Base-by-base conservation (phyloP, 805 yeast genomes). In the Yarrowia bubula region DNA sequence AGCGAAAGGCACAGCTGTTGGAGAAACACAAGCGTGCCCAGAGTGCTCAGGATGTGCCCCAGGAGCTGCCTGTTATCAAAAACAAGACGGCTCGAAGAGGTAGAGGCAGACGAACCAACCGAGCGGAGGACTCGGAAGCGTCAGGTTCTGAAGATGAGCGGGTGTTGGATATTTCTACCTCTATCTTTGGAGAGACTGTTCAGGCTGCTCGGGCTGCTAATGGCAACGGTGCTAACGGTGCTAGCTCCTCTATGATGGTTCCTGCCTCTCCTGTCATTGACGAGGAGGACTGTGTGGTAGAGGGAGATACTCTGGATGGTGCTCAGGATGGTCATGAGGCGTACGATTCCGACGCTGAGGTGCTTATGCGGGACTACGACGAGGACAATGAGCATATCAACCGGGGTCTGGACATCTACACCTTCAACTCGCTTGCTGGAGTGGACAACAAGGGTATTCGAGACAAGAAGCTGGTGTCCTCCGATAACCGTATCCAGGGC, bases 361-460 rank as follows among this genome's bases (percentile, higher is more conserved):
- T 13, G 8, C 43, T 60, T 3, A 37, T 41, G 37, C 61, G 47
- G 10, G 61, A 55, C 37, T 39, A 55, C 15, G 61, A 55, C 17
- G 61, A 55, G 28, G 61, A 55, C 38, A 47, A 39, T 28, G 61
- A 55, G 14, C 61, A 55, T 8, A 39, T 55, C 47, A 55, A 39
- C 38, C 46, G 47, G 5, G 46, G 47, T 10, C 38, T 58, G 17
- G 51, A 44, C 22, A 44, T 58, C 37, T 58, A 74, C 61, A 70
- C 96, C 0, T 93, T 92, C 77, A 93, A 92, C 74, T 86, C 90
- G 72, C 81, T 96, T 71, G 96, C 97, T 0, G 97, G 98, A 33
- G 88, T 83, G 65, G 96, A 90, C 33, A 93, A 93, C 72, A 76
- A 79, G 43, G 98, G 98, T 62, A 83, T 93, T 18, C 79, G 96